phyloP scores from a whole-genome alignment of 1,139 yeast species.

The Suhomyces kunorum region DNA sequence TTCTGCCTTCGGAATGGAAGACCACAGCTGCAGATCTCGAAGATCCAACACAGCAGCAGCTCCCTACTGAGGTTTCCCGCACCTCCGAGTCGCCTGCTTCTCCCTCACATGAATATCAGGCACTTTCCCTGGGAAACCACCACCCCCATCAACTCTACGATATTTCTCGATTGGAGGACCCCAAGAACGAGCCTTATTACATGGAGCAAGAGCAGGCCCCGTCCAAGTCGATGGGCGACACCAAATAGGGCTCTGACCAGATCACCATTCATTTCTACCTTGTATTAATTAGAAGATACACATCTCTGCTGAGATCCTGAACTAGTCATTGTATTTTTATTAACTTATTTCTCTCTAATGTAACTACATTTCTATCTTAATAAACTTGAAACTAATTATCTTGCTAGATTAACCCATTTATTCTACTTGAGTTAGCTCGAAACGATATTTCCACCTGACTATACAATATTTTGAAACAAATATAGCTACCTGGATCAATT shows the following conservation, averaged over 20 bases:
- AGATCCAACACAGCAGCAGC: conserved; percentile 1
- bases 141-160: conserved; percentile 14
- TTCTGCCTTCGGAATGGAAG: conserved; percentile 12
- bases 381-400: too few relatives aligned
- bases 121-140: conserved; percentile 9
- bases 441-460: too few relatives aligned
- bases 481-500: too few relatives aligned
- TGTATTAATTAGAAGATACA: conserved; percentile 3
- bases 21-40: conserved; percentile 3
- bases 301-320: too few relatives aligned
- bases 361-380: too few relatives aligned
- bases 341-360: too few relatives aligned
- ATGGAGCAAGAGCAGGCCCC: conserved; percentile 4
- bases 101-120: conserved; percentile 8
- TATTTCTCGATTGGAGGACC: conserved; percentile 10
- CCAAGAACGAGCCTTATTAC: conserved; percentile 11
- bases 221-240: neutral
- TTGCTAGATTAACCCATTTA: too few relatives aligned
- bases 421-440: too few relatives aligned
- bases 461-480: too few relatives aligned
- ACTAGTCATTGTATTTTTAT: too few relatives aligned
- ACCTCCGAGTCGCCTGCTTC: conserved; percentile 6
- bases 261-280: conserved; percentile 18
- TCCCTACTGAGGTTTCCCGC: neutral
- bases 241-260: neutral